phyloP scores from a whole-genome alignment of 495 filamentous ascomycete species.

The Chlorociboria aeruginascens region DNA sequence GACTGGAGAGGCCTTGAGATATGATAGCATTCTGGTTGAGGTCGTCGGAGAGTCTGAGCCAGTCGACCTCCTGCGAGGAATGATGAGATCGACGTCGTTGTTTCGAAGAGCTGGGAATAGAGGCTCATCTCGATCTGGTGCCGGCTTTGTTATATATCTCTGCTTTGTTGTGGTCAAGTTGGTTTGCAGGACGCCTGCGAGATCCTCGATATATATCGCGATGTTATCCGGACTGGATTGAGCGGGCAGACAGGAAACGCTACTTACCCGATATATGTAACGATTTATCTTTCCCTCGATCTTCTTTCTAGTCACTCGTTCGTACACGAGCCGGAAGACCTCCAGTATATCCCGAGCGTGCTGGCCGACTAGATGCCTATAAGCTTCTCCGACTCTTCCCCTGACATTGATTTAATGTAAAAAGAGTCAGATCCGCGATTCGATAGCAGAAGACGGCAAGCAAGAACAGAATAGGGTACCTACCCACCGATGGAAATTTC shows the following conservation, averaged over 20 bases:
- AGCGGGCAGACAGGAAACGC: constrained; percentile 7
- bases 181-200: neutral
- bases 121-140: neutral
- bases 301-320: neutral
- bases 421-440: constrained; percentile 8
- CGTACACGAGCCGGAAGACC: neutral
- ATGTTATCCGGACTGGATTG: constrained; percentile 4
- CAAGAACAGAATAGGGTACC: constrained; percentile 12
- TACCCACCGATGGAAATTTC: constrained; percentile 15
- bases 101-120: neutral
- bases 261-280: constrained; percentile 19
- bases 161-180: constrained; percentile 4
- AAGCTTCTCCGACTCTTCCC: constrained; percentile 22
- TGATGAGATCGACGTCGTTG: too few species aligned
- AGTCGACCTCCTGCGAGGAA: too few species aligned
- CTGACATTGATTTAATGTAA: constrained; percentile 20
- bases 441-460: constrained; percentile 4
- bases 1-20: too few species aligned
- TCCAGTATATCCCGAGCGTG: constrained; percentile 1
- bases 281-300: constrained; percentile 17
- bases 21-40: too few species aligned
- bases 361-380: constrained; percentile 9
- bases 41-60: too few species aligned
- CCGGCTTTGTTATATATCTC: neutral
- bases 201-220: constrained; percentile 8